Evolutionary conservation across 2,329 filamentous ascomycete genomes (phyloP).

Genomic region (Monilinia vaccinii-corymbosi): DNA sequence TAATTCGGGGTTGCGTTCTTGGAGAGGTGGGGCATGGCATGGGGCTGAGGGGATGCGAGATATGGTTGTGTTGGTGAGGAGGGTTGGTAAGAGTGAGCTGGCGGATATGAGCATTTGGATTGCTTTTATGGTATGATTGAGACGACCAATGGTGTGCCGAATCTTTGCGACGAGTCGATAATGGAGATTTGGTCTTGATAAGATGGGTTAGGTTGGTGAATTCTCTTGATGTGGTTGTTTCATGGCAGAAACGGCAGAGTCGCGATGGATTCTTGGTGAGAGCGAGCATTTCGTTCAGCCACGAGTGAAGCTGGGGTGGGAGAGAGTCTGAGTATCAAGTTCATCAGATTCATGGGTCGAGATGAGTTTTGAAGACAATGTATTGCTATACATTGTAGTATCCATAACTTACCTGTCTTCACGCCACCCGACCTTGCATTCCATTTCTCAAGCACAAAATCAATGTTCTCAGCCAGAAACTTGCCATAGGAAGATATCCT

Average conservation of each 20-base stretch:
- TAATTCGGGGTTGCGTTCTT: not conserved
- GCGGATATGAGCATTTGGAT: constrained; percentile 32
- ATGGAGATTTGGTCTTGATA: constrained; percentile 11
- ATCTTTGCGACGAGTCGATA: constrained; percentile 20
- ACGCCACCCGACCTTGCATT: no score
- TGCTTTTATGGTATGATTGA: constrained; percentile 36
- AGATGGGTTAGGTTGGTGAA: not conserved
- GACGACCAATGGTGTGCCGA: constrained; percentile 37
- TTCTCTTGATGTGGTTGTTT: not conserved
- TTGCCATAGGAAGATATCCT: not conserved
- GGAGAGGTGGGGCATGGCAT: not conserved
- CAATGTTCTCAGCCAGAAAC: not conserved
- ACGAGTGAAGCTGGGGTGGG: not conserved
- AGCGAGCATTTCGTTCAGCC: not conserved
- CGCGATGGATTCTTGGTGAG: not conserved
- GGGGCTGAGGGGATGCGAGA: not conserved
- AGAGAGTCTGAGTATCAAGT: not conserved
- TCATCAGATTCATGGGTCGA: not conserved
- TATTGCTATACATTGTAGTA: no score
- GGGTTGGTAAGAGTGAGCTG: constrained; percentile 22
- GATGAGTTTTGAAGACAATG: no score
- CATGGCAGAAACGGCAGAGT: constrained; percentile 7
- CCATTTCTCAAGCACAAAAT: not conserved
- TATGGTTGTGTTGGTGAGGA: constrained; percentile 30
- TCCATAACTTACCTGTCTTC: not conserved